Base-by-base conservation (phyloP, 371 early-diverging fungal species). In the Actinomucor elegans region DNA sequence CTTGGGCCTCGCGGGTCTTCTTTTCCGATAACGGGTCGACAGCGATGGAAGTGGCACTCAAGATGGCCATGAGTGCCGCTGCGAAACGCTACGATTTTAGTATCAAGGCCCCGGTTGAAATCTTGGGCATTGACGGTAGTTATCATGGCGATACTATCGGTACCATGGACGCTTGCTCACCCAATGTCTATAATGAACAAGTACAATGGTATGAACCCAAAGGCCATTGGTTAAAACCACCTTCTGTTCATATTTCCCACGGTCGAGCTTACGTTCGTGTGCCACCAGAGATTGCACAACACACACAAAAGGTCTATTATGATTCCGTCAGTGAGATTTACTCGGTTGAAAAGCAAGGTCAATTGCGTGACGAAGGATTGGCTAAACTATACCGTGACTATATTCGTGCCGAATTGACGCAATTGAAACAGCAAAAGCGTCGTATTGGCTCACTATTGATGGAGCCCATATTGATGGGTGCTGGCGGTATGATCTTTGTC, bases 91-190 rank as follows among this genome's bases (percentile, higher is more conserved):
- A 79, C 17, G 57, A 58, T 12, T 69, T 73, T 64, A 44, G 63
- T 9, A 66, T 75, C 15, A 50, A 79, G 15, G 67, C 62, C 5
- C 69, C 72, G 2, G 50, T 88, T 10, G 86, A 84, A 41, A 73
- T 89, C 2, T 53, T 92, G 31, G 90, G 90, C 32, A 61, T 90
- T 15, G 79, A 88, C 26, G 91, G 92, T 8, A 79, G 85, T 10
- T 93, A 93, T 52, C 93, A 93, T 53, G 93, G 93, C 31, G 94
- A 91, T 49, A 91, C 92, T 1, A 91, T 91, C 42, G 92, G 92
- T 41, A 85, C 86, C 36, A 92, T 91, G 92, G 86, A 90, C 62
- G 88, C 90, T 2, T 86, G 88, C 49, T 75, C 84, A 12, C 91
- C 91, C 28, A 89, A 85, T 41, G 71, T 81, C 6, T 93, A 82